Evolutionary conservation across 176 grass and related monocot genomes (phyloP).

Genomic region (Raddia guianensis): DNA sequence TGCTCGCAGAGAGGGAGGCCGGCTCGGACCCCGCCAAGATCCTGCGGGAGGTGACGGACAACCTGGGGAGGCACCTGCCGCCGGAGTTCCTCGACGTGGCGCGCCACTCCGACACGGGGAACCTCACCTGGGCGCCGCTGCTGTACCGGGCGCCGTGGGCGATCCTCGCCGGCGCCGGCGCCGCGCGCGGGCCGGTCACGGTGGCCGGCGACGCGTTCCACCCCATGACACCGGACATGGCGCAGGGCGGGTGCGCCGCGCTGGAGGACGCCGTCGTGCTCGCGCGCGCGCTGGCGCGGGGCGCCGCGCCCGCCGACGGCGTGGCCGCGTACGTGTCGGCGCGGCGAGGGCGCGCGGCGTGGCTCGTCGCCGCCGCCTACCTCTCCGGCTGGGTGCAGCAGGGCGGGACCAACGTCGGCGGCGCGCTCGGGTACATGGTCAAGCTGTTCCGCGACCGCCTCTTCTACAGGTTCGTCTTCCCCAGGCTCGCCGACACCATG

Average conservation of each 20-base stretch:
- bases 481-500: constrained; percentile 39
- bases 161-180: not conserved
- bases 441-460: constrained; percentile 50
- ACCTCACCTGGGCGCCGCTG: constrained; percentile 58
- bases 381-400: constrained; percentile 53
- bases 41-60: constrained; percentile 46
- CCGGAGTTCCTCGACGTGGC: constrained; percentile 52
- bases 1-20: constrained; percentile 40
- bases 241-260: constrained; percentile 59
- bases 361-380: constrained; percentile 45
- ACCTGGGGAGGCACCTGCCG: constrained; percentile 45
- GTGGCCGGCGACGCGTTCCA: constrained; percentile 68
- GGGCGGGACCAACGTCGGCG: constrained; percentile 34
- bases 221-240: constrained; percentile 62
- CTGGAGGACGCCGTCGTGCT: constrained; percentile 61
- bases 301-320: not conserved
- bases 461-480: constrained; percentile 60
- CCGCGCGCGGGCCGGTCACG: constrained; percentile 28
- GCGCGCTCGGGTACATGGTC: constrained; percentile 27
- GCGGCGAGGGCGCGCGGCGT: constrained; percentile 40
- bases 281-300: constrained; percentile 21
- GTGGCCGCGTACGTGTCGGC: constrained; percentile 28
- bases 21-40: constrained; percentile 23
- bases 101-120: constrained; percentile 32
- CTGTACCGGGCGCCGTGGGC: constrained; percentile 42